Percentiles rank a stretch among this genome's conserved stretches.
Evolutionary conservation across 306 rosid genomes (phyloP).

Genomic region (Datisca glomerata): DNA sequence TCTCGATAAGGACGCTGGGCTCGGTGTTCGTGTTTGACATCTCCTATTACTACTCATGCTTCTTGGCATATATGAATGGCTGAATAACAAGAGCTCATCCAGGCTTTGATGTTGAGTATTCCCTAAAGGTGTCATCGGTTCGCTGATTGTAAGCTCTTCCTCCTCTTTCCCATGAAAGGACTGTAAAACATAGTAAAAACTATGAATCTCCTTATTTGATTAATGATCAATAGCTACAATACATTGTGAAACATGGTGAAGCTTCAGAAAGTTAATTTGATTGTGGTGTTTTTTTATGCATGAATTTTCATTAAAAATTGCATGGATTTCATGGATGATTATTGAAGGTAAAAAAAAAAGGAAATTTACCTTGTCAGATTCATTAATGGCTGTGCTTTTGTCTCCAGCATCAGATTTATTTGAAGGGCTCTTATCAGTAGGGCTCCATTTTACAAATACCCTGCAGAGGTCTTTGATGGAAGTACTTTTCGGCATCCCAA

Average conservation of each 20-base stretch:
- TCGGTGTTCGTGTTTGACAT: constrained; percentile 58
- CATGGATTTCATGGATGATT: background rate
- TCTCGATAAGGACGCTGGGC: constrained; percentile 24
- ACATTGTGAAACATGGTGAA: no score
- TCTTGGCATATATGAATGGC: constrained; percentile 20
- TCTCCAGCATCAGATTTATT: constrained; percentile 7
- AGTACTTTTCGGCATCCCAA: constrained; percentile 30
- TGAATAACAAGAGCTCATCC: constrained; percentile 37
- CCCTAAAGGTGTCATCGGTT: constrained; percentile 16
- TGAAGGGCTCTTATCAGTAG: constrained; percentile 16
- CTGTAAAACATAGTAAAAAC: background rate
- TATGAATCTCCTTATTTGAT: no score
- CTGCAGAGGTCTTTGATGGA: constrained; percentile 50
- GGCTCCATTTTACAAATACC: constrained; percentile 28
- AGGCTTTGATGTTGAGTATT: constrained; percentile 19
- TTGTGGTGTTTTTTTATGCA: no score
- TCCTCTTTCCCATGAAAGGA: constrained; percentile 5
- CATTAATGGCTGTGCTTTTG: constrained; percentile 5
- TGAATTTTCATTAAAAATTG: background rate
- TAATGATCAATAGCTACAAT: no score
- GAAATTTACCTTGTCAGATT: constrained; percentile 14
- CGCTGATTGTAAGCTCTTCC: constrained; percentile 13
- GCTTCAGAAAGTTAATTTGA: no score
- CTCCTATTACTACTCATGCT: constrained; percentile 33
- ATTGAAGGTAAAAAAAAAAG: background rate